Evolutionary conservation across 495 filamentous ascomycete species (phyloP), one percentile per base, ranked within the genome.

Genomic region (Aspergillus diversus): DNA sequence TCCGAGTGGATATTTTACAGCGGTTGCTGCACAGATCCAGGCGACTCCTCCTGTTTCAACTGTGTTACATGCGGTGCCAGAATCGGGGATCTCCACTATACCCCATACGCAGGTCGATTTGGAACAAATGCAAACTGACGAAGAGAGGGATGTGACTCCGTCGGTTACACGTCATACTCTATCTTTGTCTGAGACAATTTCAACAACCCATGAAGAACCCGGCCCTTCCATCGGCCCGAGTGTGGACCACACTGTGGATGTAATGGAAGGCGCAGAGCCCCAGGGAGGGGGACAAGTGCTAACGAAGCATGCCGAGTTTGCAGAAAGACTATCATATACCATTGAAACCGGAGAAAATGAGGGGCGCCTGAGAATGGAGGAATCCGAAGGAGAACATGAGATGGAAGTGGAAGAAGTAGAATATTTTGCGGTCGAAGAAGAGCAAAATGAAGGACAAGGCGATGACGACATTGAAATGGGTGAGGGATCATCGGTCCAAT

Each of bases 1-100:
- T 37, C 53, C 60, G 7, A 61, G 65, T 1, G 75, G 71, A 16
- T 80, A 80, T 61, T 81, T 78, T 43, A 55, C 66, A 42, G 64
- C 68, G 27, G 57, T 65, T 7, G 43, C 55, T 17, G 37, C 58
- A 0, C 68, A 69, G 9, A 7, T 58, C 13, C 65, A 66, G 46
- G 47, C 58, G 7, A 37, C 33, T 37, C 57, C 50, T 43, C 63
- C 59, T 35, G 58, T 59, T 60, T 62, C 69, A 60, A 65, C 60
- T 43, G 54, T 50, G 16, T 61, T 46, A 63, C 61, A 64, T 5
- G 33, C 13, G 3, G 56, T 27, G 7, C 31, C 42, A 1, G 16
- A 34, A 7, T 33, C 42, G 16, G 56, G 49, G 5, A 49, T 17
- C 31, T n/a, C 21, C 21, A 7, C 47, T 17, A 50, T 50, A 21